Percentiles rank a stretch among this genome's conserved stretches.
Conservation (phyloP, 768 basidiomycete genomes). For the Hemileccinum rubropunctum region DNA sequence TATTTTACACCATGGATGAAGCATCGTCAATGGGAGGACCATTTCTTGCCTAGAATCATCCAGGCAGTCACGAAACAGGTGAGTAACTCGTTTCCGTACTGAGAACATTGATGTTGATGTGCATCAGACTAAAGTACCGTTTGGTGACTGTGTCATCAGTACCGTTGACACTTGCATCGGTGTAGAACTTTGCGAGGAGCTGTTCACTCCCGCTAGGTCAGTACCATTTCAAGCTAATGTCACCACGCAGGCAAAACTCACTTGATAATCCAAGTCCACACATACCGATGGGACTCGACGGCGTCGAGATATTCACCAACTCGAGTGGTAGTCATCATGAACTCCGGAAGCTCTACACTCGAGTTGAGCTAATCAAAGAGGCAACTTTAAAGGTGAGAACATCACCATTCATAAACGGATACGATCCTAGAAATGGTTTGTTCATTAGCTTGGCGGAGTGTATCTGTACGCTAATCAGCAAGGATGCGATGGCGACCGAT, state of each 20-base stretch:
- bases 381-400: constrained; percentile 82
- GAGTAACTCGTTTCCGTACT: neutral
- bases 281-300: constrained; percentile 96
- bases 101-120: neutral
- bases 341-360: constrained; percentile 88
- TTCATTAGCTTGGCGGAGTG: constrained; percentile 80
- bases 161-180: constrained; percentile 96
- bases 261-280: constrained; percentile 65
- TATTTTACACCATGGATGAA: constrained; percentile 97
- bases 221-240: neutral
- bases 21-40: constrained; percentile 86
- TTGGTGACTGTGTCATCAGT: constrained; percentile 93
- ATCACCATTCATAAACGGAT: neutral
- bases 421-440: neutral
- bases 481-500: constrained; percentile 96
- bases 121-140: constrained; percentile 80
- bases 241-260: neutral
- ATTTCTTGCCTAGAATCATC: constrained; percentile 88
- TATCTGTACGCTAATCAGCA: constrained; percentile 99
- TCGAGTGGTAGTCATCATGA: constrained; percentile 99
- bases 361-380: constrained; percentile 94
- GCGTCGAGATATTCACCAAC: constrained; percentile 98
- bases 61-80: constrained; percentile 89
- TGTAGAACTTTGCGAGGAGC: constrained; percentile 94
- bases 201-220: constrained; percentile 95